A percentile compares a stretch with the other conserved stretches of the same genome.
These are phyloP conservation scores for Erodium trifolium DNA, from an alignment of 441 rosid genomes.

Conservation along the genomic window DNA sequence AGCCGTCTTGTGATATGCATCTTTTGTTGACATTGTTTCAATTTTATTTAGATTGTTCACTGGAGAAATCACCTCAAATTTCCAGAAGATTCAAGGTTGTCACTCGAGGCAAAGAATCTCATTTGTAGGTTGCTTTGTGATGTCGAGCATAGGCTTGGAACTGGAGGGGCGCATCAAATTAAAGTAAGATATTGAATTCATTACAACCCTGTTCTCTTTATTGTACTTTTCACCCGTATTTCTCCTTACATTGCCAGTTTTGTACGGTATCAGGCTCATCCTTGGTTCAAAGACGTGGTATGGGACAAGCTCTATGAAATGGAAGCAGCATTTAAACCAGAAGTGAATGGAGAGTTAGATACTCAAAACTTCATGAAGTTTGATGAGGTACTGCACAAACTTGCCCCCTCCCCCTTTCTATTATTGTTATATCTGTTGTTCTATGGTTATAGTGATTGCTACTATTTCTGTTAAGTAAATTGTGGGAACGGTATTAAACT, in stretches of 20 bases:
- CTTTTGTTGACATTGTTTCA: constrained; percentile 2
- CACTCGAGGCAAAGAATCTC: constrained; percentile 80
- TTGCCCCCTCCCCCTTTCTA: constrained; percentile 12
- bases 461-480: background rate
- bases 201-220: constrained; percentile 12
- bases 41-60: constrained; percentile 62
- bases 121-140: constrained; percentile 78
- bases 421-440: background rate
- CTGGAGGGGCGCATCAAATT: constrained; percentile 76
- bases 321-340: constrained; percentile 94
- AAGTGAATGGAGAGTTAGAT: constrained; percentile 88
- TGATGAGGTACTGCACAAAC: constrained; percentile 60
- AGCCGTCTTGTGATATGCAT: background rate
- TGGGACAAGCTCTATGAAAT: constrained; percentile 92
- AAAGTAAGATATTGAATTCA: constrained; percentile 46
- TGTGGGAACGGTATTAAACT: constrained; percentile 2
- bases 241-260: constrained; percentile 21
- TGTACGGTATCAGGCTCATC: constrained; percentile 62
- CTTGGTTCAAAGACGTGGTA: constrained; percentile 74
- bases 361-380: constrained; percentile 96
- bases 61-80: constrained; percentile 86
- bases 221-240: background rate
- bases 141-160: constrained; percentile 86
- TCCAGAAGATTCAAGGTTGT: constrained; percentile 71
- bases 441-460: background rate